Base-by-base conservation (phyloP, 352 stramenopile species). In the Pilasporangium apinafurcum region DNA sequence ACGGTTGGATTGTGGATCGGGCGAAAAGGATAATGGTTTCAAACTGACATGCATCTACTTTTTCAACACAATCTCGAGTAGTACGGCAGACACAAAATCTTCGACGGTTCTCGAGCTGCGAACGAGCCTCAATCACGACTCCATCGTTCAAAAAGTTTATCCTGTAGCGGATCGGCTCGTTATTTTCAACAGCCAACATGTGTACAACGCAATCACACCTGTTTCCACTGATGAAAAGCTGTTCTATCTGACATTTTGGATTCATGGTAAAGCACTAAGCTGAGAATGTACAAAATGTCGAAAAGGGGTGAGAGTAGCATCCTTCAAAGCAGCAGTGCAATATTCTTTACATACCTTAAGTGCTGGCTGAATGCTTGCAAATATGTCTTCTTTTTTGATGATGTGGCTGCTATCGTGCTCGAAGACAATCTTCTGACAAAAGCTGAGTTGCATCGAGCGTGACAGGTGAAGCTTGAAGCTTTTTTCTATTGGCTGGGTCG, bases 31-130 rank as follows among this genome's bases (percentile, higher is more conserved):
- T 48, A 90, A 93, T 44, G 77, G 77, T 17, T 82, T 83, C 47
- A 85, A 87, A 36, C 44, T 93, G 38, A 83, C 72, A 18, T 90
- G 78, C 34, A 34, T 88, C 17, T 91, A 91, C 41, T 89, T 76
- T 41, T 58, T 86, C 24, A 80, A 77, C 43, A 21, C 37, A 26
- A 5, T 29, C 24, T 2, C 29, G 59, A 52, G 13, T 45, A 51
- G 9, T 10, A 35, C 16, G 16, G 17, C 6, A 18, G 27, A 2
- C 18, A 27, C 7, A n/a, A n/a, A n/a, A n/a, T n/a, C n/a, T n/a
- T n/a, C n/a, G 44, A 46, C 51, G 22, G 63, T 37, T 5, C 25
- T 91, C 1, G 49, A 55, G 0, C 40, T 91, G 22, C 59, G 58
- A 37, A 69, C 56, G 12, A 64, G 37, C 21, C 16, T 72, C 9